Base-by-base conservation (phyloP, 257 asterid species). In the Solanum tacnaense region DNA sequence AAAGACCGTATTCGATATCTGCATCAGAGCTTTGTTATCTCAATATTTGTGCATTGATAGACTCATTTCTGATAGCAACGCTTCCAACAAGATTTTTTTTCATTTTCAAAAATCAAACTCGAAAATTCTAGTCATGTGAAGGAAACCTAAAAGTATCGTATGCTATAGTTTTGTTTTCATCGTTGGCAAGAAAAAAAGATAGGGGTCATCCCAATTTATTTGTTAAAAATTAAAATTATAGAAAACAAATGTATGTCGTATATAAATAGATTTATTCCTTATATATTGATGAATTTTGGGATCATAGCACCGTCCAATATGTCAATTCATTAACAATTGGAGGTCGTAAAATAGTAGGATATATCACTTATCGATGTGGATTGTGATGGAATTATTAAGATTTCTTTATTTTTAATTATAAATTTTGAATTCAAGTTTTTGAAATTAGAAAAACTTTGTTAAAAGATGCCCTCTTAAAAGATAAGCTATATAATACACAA, bases 21-120 rank as follows among this genome's bases (percentile, higher is more conserved):
- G 4, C 5, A 10, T 12, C 3, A 18, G 0, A 0, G 1, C 2
- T 1, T n/a, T 3, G 5, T n/a, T 25, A n/a, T n/a, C 3, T 65
- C 1, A 6, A 65, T 6, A 25, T 65, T 65, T 2, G 7, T 25
- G 4, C 3, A 65, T 65, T 65, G 2, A 3, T 25, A 5, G 6
- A 25, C 2, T 13, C 9, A 25, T 65, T 65, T 20, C 1, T 21
- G 1, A 7, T 58, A 21, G 25, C 9, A 7, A 20, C 1, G 4
- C 5, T 8, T 21, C 2, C 5, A 58, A 58, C 10, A 58, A 58
- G 68, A 58, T 21, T 58, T 21, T 20, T 20, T 58, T 56, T 6
- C 11, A 52, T 16, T 52, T 6, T 52, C 9, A 6, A 56, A 3
- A 3, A 20, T 3, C 0, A 1, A 58, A 58, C 1, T 58, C 12